These are phyloP conservation scores for Ganoderma boninense DNA, from an alignment of 1,284 basidiomycete species.

Conservation along the genomic window DNA sequence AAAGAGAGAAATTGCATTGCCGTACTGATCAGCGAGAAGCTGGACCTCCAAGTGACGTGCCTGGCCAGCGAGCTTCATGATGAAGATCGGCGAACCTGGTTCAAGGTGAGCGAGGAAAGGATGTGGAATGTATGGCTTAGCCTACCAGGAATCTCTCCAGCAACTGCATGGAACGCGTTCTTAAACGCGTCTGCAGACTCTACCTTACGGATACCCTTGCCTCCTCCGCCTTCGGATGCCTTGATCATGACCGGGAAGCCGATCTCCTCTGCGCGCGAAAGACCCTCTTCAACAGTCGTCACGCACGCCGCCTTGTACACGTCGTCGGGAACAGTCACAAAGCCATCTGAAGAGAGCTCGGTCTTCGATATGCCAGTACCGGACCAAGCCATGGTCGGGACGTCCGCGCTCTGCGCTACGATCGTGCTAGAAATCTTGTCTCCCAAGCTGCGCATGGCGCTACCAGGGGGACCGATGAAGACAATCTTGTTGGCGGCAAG, in stretches of 20 bases:
- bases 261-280: conserved; percentile 86
- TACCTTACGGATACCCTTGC: conserved; percentile 98
- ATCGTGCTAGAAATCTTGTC: conserved; percentile 99
- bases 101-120: conserved; percentile 21
- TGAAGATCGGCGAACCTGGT: conserved; percentile 96
- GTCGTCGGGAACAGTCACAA: conserved; percentile 93
- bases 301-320: conserved; percentile 94
- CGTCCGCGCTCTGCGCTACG: conserved; percentile 95
- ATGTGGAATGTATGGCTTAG: conserved; percentile 18
- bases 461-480: conserved; percentile 99
- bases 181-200: conserved; percentile 89
- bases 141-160: conserved; percentile 94
- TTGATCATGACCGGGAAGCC: conserved; percentile 99
- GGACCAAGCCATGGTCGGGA: conserved; percentile 99
- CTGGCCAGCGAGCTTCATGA: conserved; percentile 99
- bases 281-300: conserved; percentile 88
- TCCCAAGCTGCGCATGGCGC: conserved; percentile 98
- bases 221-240: conserved; percentile 98
- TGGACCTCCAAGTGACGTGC: conserved; percentile 99
- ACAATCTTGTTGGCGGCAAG: conserved; percentile 95
- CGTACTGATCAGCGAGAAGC: conserved; percentile 98
- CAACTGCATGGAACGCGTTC: conserved; percentile 93
- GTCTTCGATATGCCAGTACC: conserved; percentile 96
- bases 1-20: conserved; percentile 98
- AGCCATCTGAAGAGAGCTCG: conserved; percentile 86